Evolutionary conservation across 129 eudicot species (phyloP), one percentile per base, ranked within the genome.

Genomic region (Tanacetum coccineum): DNA sequence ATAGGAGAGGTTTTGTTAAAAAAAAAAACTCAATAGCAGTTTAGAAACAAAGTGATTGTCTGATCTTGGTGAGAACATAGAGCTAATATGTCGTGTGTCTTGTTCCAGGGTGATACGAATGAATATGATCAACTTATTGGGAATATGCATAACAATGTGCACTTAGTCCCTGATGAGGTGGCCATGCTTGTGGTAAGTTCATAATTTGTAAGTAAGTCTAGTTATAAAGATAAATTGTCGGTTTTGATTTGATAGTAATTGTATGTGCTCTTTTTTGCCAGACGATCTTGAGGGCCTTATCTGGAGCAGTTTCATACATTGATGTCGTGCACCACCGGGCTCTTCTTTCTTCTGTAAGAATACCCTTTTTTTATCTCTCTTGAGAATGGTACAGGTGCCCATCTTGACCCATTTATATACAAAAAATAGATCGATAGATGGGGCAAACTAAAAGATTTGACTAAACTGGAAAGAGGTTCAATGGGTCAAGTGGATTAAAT

Each of bases 141-240:
- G 25, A 80, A 85, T 74, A 71, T 91, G 60, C 90, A 78, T 76
- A 63, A 81, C 75, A 70, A 74, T 56, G 70, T 70, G 57, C 80
- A 71, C 53, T 77, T 87, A 6, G 59, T 47, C 19, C 85, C 96
- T 26, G 96, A 87, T 52, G 95, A 91, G 63, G 91, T 83, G 74
- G 98, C 96, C 56, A 66, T 81, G 76, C 98, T 87, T 60, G 95
- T 85, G 87, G 98, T 91, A 83, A 66, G 83, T 70, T 69, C 14
- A 14, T 51, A 58, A 9, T 12, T 64, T 50, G 13, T 57, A 15
- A n/a, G 7, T 66, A 40, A 48, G 74, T 49, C 11, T 54, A 65
- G 21, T 66, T 53, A 42, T 32, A 68, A 8, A 30, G n/a, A 58
- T 3, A 13, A 10, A 13, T 53, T 47, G 28, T 19, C 53, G 21